phyloP scores from a whole-genome alignment of 192 early-diverging fungal species.

The Coemansia javaensis region DNA sequence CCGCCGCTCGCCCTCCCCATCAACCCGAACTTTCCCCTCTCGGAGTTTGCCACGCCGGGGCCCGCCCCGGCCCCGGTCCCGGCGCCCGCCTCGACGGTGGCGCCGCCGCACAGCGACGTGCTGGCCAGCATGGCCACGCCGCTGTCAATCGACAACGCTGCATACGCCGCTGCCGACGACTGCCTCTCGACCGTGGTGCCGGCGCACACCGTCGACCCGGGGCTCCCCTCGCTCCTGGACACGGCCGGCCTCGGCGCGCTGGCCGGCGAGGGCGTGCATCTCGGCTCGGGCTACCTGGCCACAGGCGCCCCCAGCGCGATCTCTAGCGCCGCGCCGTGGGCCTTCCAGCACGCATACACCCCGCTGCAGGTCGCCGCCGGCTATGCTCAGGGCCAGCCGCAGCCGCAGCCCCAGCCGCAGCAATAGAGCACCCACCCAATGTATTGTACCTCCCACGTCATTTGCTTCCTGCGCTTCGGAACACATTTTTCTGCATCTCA shows the following conservation, averaged over 20 bases:
- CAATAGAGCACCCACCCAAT: too few relatives aligned
- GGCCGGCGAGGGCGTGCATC: constrained; percentile 16
- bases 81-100: too few relatives aligned
- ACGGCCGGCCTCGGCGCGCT: constrained; percentile 24
- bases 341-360: constrained; percentile 15
- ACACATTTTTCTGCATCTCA: too few relatives aligned
- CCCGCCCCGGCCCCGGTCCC: neutral
- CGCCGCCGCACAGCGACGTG: neutral
- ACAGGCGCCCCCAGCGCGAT: constrained; percentile 8
- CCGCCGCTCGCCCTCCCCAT: constrained; percentile 40
- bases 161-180: constrained; percentile 15
- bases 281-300: constrained; percentile 24
- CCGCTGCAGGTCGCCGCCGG: constrained; percentile 4
- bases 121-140: constrained; percentile 25
- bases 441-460: too few relatives aligned
- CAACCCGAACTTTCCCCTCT: constrained; percentile 47
- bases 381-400: too few relatives aligned
- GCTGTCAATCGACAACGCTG: constrained; percentile 14
- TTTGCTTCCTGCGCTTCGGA: too few relatives aligned
- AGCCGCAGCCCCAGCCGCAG: too few relatives aligned
- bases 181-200: constrained; percentile 3
- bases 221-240: constrained; percentile 28
- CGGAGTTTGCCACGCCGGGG: constrained; percentile 21
- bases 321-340: constrained; percentile 10
- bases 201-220: neutral